Base-by-base conservation (phyloP, 2,329 filamentous ascomycete species). In the Paecilomyces sp. region DNA sequence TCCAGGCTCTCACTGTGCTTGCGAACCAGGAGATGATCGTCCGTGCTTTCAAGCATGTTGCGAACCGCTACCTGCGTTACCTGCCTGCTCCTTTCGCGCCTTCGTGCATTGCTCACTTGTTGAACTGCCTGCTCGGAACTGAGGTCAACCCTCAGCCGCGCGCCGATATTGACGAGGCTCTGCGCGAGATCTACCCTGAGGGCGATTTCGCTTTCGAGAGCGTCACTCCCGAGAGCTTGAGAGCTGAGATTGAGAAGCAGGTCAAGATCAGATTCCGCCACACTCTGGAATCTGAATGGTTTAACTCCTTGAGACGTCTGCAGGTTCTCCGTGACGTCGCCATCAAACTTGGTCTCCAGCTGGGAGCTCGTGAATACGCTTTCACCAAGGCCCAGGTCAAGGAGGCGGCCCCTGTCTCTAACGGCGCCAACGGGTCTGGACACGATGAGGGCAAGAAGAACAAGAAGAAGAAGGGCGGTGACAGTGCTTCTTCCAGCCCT, bases 11-110 rank as follows among this genome's bases (percentile, higher is more conserved):
- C 67, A 87, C 85, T 64, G 85, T 87, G 59, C 84, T 99, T 41
- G 85, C 89, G 62, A 76, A 91, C 51, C 93, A 96, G 72, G 94
- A 99, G 75, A 97, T 97, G 89, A 84, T 97, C 65, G 84, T 90
- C n/a, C 87, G 94, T 79, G 87, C 90, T 4, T 97, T 97, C 83
- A 99, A 99, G 84, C 93, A 99, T 76, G 81, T 94, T 63, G 84
- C 89, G 60, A 88, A 91, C 73, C 84, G 84, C 67, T 90, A 95
- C 73, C 81, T 99, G 62, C 88, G 89, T 64, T 85, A 89, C 63
- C 77, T 97, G 22, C 91, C 94, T 24, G 83, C 89, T 63, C 86
- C 90, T 13, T 88, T 97, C 63, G 87, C 88, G n/a, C 83, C 90
- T 55, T 81, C 90, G 61, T 93, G 90, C 72, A 79, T 93, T 62